phyloP scores from a whole-genome alignment of 1,284 basidiomycete genomes.

The Kwoniella shivajii region DNA sequence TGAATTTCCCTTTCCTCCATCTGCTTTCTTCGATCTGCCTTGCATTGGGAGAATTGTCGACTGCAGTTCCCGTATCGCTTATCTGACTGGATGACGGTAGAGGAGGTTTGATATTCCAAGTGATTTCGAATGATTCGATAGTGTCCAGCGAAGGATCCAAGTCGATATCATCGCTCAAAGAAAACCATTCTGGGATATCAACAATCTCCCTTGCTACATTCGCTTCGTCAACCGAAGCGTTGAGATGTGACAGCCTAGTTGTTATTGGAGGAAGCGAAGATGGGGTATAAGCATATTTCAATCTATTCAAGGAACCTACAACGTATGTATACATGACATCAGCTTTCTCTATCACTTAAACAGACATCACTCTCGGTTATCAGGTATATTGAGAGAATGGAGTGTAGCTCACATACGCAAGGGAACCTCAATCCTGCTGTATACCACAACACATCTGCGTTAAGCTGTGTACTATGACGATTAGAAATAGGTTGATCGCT shows the following conservation, averaged over 20 bases:
- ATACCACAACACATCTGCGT: constrained; percentile 27
- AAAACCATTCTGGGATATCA: constrained; percentile 11
- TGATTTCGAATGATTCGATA: constrained; percentile 28
- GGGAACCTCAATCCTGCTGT: constrained; percentile 31
- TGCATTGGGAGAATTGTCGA: neutral
- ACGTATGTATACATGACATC: neutral
- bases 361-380: no score
- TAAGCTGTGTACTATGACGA: neutral
- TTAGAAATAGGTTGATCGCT: neutral
- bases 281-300: constrained; percentile 5
- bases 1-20: constrained; percentile 17
- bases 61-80: neutral
- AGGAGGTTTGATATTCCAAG: constrained; percentile 21
- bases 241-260: constrained; percentile 8
- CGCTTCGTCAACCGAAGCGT: neutral
- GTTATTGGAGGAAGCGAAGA: constrained; percentile 8
- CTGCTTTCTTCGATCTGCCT: neutral
- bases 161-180: constrained; percentile 1
- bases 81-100: neutral
- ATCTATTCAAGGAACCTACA: constrained; percentile 3
- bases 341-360: neutral
- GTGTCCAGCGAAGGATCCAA: constrained; percentile 25
- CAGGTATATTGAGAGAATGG: no score
- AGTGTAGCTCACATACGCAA: constrained; percentile 32
- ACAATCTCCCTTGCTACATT: constrained; percentile 7